Conservation (phyloP, 192 early-diverging fungal species). For the Umbelopsis ramanniana region DNA sequence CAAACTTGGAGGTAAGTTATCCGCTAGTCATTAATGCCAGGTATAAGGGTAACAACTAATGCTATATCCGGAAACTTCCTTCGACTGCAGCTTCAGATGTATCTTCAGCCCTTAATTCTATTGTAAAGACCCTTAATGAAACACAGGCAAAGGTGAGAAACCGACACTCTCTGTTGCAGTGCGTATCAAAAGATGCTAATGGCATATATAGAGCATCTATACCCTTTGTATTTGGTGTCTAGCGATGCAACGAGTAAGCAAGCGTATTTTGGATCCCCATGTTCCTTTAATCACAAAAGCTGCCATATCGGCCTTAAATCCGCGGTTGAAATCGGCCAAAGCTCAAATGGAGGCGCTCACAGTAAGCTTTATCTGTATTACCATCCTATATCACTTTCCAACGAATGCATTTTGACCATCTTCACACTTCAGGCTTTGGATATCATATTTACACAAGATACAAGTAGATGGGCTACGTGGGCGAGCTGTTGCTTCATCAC, state of each 20-base stretch:
- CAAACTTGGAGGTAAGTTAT: not conserved
- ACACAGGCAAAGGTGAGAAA: slow-evolving; percentile 10
- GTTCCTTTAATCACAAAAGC: slow-evolving; percentile 1
- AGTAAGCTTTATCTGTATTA: not conserved
- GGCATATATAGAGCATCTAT: not conserved
- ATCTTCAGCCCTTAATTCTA: not conserved
- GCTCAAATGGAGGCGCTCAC: slow-evolving; percentile 13
- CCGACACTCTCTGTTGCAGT: too few relatives aligned
- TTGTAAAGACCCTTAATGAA: not conserved
- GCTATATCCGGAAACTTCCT: not conserved
- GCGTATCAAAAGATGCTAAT: not conserved
- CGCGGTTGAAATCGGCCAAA: slow-evolving; percentile 8
- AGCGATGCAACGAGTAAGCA: slow-evolving; percentile 3
- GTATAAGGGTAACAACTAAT: not conserved
- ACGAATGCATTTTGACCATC: not conserved
- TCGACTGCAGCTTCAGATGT: not conserved
- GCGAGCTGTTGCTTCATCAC: slow-evolving; percentile 2
- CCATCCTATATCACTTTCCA: too few relatives aligned
- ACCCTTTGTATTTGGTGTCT: slow-evolving; percentile 14
- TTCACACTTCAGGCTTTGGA: not conserved
- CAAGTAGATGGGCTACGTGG: not conserved
- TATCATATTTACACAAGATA: not conserved
- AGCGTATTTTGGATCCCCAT: not conserved
- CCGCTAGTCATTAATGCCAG: not conserved
- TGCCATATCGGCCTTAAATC: not conserved